A percentile compares a stretch with the other conserved stretches of the same genome.
phyloP scores from a whole-genome alignment of 2,329 filamentous ascomycete genomes.

The Scedosporium boydii region DNA sequence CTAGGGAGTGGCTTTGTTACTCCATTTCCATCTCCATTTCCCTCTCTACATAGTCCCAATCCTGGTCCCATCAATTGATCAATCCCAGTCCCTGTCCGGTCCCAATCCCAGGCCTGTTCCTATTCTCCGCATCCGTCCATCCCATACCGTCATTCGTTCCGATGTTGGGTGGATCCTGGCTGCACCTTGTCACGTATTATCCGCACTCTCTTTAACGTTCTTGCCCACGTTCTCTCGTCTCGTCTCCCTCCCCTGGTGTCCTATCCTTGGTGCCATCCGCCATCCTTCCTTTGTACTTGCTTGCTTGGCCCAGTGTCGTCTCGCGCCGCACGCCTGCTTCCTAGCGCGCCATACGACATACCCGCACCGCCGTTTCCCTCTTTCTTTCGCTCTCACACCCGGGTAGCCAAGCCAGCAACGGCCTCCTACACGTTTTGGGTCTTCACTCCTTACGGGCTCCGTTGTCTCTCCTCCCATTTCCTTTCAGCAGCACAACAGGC shows the following conservation, averaged over 20 bases:
- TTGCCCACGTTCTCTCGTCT: background rate
- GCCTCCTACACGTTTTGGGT: background rate
- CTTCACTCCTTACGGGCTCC: background rate
- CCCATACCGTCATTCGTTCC: background rate
- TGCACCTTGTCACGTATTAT: background rate
- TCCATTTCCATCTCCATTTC: background rate
- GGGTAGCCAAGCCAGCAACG: background rate
- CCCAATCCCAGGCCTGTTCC: no score
- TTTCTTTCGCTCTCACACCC: background rate
- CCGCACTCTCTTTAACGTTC: background rate
- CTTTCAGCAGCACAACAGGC: no score
- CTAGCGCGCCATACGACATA: background rate
- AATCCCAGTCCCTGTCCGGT: no score
- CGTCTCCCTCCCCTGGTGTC: background rate
- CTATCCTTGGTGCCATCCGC: background rate
- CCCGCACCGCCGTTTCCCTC: background rate
- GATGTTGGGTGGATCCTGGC: background rate
- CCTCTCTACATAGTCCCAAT: no score
- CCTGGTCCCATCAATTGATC: no score
- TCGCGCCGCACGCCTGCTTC: background rate
- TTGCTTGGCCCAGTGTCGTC: background rate
- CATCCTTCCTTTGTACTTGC: background rate
- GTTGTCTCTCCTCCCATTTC: no score
- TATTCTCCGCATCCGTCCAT: no score
- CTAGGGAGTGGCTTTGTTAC: background rate